Evolutionary conservation across 148 eudicot species (phyloP), one percentile per base, ranked within the genome.

Genomic region (Fagopyrum tataricum): DNA sequence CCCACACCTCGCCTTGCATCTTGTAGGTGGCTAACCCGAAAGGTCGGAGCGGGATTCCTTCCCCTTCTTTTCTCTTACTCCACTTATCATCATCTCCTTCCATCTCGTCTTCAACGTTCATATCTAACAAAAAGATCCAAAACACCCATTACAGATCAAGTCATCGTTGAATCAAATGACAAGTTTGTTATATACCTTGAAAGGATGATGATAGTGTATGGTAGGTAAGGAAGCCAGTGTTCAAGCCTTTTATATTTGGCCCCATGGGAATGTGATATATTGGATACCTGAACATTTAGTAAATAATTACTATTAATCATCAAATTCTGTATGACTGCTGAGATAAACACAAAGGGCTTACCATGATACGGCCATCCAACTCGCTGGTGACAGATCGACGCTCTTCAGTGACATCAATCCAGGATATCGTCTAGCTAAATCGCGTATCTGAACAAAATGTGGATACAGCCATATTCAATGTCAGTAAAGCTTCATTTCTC

Each of bases 201-300:
- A 93, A 93, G 21, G 98, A 91, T 37, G 98, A 93, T 39, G 97
- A 93, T 61, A 93, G 94, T 47, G 98, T 93, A 83, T 93, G 98
- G 85, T 87, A 93, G 55, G 94, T 87, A 69, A 93, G 90, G 71
- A 93, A 93, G 84, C 92, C 84, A 14, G 98, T 86, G 56, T 88
- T 82, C 83, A 92, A 80, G 82, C 90, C 98, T 79, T 87, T 93
- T 17, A 86, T 82, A 23, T 89, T 85, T 78, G 86, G 84, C 10
- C 96, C 96, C 88, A 89, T 85, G 3, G 98, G 98, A 80, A 93
- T 93, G 81, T 93, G 98, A 80, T 93, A 93, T 71, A 93, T 93
- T 20, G 98, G 98, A 74, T 93, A 93, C 98, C 98, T 93, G 85
- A 41, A 79, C 43, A 70, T 73, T 1, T 3, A 31, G 37, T 31